Evolutionary conservation across 805 yeast genomes (phyloP).

Genomic region (Starmerella apis): DNA sequence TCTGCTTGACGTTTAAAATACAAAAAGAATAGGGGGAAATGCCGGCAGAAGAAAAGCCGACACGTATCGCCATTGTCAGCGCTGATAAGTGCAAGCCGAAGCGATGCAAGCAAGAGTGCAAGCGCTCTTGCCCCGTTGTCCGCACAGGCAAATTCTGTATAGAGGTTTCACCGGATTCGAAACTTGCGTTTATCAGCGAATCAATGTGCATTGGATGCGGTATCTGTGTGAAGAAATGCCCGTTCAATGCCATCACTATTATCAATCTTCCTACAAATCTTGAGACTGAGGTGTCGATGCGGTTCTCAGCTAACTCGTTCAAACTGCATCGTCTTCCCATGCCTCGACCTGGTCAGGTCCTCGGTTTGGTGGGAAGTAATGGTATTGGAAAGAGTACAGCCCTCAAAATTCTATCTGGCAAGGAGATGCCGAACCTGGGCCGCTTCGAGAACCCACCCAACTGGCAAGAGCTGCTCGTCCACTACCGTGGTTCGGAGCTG

Average conservation of each 20-base stretch:
- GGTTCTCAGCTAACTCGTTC: slow-evolving; percentile 96
- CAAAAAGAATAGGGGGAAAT: not conserved
- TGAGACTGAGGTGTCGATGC: slow-evolving; percentile 85
- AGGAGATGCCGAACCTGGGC: slow-evolving; percentile 94
- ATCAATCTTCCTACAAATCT: slow-evolving; percentile 93
- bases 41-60: slow-evolving; percentile 17
- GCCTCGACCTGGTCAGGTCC: slow-evolving; percentile 97
- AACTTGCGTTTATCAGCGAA: slow-evolving; percentile 91
- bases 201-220: slow-evolving; percentile 96
- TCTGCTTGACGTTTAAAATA: not conserved
- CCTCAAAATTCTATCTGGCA: slow-evolving; percentile 89
- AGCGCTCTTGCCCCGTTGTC: slow-evolving; percentile 94
- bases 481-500: slow-evolving; percentile 94
- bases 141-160: slow-evolving; percentile 96
- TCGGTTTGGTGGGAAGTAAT: slow-evolving; percentile 95
- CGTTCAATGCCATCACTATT: slow-evolving; percentile 92
- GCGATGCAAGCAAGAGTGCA: slow-evolving; percentile 97
- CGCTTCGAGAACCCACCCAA: slow-evolving; percentile 91
- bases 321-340: slow-evolving; percentile 94
- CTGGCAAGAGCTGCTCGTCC: slow-evolving; percentile 85
- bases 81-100: slow-evolving; percentile 95
- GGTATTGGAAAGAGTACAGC: slow-evolving; percentile 99
- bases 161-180: slow-evolving; percentile 82
- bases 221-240: slow-evolving; percentile 98
- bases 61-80: slow-evolving; percentile 86